These are phyloP conservation scores for Candida dubliniensis DNA, from an alignment of 1,139 yeast genomes.

Conservation along the genomic window DNA sequence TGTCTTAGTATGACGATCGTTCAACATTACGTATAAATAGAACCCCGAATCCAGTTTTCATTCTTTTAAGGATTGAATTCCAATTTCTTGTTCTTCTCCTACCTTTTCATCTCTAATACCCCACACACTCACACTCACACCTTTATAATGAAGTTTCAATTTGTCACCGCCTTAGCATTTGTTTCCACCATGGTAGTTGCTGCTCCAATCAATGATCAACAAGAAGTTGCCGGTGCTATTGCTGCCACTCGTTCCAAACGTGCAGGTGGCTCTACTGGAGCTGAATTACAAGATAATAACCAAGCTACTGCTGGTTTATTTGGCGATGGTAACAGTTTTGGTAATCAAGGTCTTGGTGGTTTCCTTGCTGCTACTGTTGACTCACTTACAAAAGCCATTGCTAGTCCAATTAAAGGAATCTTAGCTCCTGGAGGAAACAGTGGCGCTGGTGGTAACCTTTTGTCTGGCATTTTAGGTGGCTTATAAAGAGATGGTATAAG, in stretches of 20 bases:
- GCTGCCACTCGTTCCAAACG: constrained; percentile 2
- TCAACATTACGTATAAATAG: neutral
- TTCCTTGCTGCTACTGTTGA: neutral
- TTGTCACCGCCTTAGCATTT: constrained; percentile 1
- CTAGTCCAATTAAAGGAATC: neutral
- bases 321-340: constrained; percentile 4
- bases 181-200: constrained; percentile 3
- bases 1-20: too few species aligned
- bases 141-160: constrained; percentile 1
- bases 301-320: constrained; percentile 4
- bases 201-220: constrained; percentile 1
- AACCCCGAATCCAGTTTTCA: neutral
- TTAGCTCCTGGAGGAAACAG: neutral
- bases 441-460: neutral
- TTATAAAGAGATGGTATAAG: neutral
- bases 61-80: neutral
- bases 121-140: neutral
- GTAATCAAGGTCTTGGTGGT: constrained; percentile 1
- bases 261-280: constrained; percentile 1
- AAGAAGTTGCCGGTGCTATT: too few species aligned
- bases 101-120: neutral
- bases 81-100: neutral
- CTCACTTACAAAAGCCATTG: neutral
- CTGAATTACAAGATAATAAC: constrained; percentile 1
- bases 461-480: neutral